These are phyloP conservation scores for Gynandropsis gynandra DNA, from an alignment of 345 rosid species.

Conservation along the genomic window DNA sequence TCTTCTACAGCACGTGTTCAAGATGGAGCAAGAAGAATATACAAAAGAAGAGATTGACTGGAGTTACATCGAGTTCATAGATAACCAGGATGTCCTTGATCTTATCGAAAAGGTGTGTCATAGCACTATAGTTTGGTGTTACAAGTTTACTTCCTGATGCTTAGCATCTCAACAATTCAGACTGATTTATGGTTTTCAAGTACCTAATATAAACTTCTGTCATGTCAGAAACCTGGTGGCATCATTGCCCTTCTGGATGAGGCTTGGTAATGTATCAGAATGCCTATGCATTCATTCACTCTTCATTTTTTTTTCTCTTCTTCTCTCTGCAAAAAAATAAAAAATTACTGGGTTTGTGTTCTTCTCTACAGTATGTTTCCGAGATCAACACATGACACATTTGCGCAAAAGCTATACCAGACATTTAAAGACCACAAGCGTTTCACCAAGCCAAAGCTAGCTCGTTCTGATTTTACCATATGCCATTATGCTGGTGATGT, in stretches of 20 bases:
- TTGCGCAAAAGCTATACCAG: conserved; percentile 92
- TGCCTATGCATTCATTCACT: conserved; percentile 8
- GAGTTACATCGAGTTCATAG: conserved; percentile 97
- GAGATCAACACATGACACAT: conserved; percentile 93
- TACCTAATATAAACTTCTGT: conserved; percentile 26
- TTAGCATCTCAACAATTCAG: conserved; percentile 1
- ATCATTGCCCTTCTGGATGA: conserved; percentile 98
- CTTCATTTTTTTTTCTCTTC: conserved; percentile 18
- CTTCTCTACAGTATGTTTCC: conserved; percentile 81
- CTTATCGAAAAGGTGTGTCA: conserved; percentile 84
- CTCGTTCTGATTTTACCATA: conserved; percentile 88
- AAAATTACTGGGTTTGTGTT: conserved; percentile 20
- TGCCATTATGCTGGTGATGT: conserved; percentile 98
- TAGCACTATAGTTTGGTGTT: conserved; percentile 5
- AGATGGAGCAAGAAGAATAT: conserved; percentile 99
- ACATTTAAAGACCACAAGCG: conserved; percentile 85
- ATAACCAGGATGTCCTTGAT: conserved; percentile 93
- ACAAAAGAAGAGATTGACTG: conserved; percentile 92
- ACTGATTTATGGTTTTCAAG: conserved; percentile 11
- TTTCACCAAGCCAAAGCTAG: conserved; percentile 85
- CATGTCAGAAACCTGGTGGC: conserved; percentile 96
- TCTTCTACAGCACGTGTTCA: conserved; percentile 78
- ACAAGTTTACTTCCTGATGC: conserved; percentile 8
- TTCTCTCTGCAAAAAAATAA: conserved; percentile 11
- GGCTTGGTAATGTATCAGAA: conserved; percentile 65